Evolutionary conservation across 208 protist genomes (phyloP).

Genomic region (Leishmania gerbilli): DNA sequence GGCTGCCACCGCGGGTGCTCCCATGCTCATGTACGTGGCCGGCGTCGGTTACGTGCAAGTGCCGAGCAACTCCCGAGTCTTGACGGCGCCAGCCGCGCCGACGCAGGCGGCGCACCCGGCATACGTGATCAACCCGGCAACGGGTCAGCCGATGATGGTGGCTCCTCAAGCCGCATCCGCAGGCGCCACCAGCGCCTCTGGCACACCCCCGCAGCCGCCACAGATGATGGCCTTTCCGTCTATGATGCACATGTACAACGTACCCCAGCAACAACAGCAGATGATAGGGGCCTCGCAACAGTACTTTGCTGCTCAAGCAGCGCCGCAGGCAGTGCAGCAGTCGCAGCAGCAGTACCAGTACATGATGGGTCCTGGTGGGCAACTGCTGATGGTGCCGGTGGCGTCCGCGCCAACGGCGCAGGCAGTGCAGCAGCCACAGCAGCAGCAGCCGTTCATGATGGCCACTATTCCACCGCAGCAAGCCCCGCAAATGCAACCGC

Average conservation of each 20-base stretch:
- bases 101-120: constrained; percentile 12
- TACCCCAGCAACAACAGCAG: constrained; percentile 31
- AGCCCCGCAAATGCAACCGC: constrained; percentile 23
- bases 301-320: constrained; percentile 28
- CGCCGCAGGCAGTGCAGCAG: constrained; percentile 15
- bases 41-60: constrained; percentile 32
- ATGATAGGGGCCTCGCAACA: constrained; percentile 23
- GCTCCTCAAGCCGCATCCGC: constrained; percentile 7
- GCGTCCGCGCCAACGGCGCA: constrained; percentile 11
- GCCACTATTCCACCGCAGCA: constrained; percentile 10
- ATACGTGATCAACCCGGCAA: constrained; percentile 36
- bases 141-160: constrained; percentile 30
- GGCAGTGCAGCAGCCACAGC: not conserved
- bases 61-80: constrained; percentile 15
- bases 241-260: constrained; percentile 25
- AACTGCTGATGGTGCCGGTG: constrained; percentile 41
- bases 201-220: constrained; percentile 21
- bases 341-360: constrained; percentile 43
- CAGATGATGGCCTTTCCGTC: constrained; percentile 25
- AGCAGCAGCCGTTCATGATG: constrained; percentile 30
- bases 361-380: constrained; percentile 37
- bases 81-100: constrained; percentile 4
- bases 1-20: constrained; percentile 6
- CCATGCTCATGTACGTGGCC: constrained; percentile 32
- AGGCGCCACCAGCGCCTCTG: constrained; percentile 6